Evolutionary conservation across 805 yeast species (phyloP).

Genomic region (Brettanomyces naardenensis): DNA sequence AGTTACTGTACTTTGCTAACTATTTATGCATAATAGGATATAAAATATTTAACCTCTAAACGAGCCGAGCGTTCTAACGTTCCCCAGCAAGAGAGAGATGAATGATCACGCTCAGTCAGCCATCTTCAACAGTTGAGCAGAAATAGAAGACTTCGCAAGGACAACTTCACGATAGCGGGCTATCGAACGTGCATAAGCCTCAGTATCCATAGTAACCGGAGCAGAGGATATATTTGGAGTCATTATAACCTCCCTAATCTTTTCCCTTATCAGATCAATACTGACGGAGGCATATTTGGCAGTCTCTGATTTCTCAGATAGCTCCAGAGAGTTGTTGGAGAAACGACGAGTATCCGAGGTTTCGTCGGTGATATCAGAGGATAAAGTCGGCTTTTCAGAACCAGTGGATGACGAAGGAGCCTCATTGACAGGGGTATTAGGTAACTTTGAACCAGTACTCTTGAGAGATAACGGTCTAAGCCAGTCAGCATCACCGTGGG

Average conservation of each 20-base stretch:
- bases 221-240: conserved; percentile 9
- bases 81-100: no score
- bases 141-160: conserved; percentile 9
- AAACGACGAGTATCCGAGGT: conserved; percentile 4
- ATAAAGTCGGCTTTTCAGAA: no score
- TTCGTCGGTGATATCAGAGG: not conserved
- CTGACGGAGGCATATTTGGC: conserved; percentile 10
- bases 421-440: conserved; percentile 1
- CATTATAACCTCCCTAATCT: conserved; percentile 6
- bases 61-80: no score
- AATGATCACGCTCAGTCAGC: no score
- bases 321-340: conserved; percentile 6
- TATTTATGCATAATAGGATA: no score
- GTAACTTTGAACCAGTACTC: conserved; percentile 3
- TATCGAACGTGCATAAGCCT: not conserved
- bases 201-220: conserved; percentile 7
- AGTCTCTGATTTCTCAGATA: conserved; percentile 8
- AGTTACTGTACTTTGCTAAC: no score
- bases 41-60: no score
- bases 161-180: conserved; percentile 3
- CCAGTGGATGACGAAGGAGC: not conserved
- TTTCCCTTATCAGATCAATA: conserved; percentile 7
- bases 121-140: conserved; percentile 7
- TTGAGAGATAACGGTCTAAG: conserved; percentile 10
- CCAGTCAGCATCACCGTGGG: conserved; percentile 9